Conservation (phyloP, 768 basidiomycete genomes). For the Pholiota conissans region DNA sequence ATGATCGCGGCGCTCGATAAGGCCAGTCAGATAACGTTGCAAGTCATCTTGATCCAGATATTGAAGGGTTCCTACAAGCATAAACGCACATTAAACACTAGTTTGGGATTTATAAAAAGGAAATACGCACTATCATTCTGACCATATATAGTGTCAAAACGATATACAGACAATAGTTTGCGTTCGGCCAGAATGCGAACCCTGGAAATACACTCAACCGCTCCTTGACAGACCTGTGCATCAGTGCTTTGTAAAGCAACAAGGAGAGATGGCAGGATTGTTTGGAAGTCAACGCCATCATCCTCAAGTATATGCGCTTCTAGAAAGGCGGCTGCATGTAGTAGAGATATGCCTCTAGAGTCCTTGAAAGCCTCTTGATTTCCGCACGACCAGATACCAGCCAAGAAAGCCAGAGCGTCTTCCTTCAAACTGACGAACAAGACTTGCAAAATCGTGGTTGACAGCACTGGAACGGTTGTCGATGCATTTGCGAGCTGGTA, state of each 20-base stretch:
- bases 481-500: constrained; percentile 70
- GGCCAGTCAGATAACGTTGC: constrained; percentile 52
- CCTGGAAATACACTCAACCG: constrained; percentile 55
- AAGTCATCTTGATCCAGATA: constrained; percentile 70
- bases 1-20: constrained; percentile 54
- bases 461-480: constrained; percentile 45
- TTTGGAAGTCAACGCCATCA: constrained; percentile 75
- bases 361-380: constrained; percentile 24
- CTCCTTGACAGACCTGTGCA: constrained; percentile 43
- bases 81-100: not conserved
- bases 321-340: constrained; percentile 80
- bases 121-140: constrained; percentile 47
- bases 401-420: constrained; percentile 78
- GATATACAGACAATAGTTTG: constrained; percentile 61
- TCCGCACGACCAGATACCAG: constrained; percentile 58
- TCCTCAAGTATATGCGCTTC: constrained; percentile 61
- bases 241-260: constrained; percentile 54
- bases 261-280: constrained; percentile 68
- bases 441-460: constrained; percentile 55
- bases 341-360: constrained; percentile 57
- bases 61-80: constrained; percentile 48
- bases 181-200: constrained; percentile 40
- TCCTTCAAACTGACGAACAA: constrained; percentile 71
- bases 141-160: constrained; percentile 75
- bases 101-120: constrained; percentile 7